Base-by-base conservation (phyloP, 2,329 filamentous ascomycete species). In the Chrysoporthe deuterocubensis region DNA sequence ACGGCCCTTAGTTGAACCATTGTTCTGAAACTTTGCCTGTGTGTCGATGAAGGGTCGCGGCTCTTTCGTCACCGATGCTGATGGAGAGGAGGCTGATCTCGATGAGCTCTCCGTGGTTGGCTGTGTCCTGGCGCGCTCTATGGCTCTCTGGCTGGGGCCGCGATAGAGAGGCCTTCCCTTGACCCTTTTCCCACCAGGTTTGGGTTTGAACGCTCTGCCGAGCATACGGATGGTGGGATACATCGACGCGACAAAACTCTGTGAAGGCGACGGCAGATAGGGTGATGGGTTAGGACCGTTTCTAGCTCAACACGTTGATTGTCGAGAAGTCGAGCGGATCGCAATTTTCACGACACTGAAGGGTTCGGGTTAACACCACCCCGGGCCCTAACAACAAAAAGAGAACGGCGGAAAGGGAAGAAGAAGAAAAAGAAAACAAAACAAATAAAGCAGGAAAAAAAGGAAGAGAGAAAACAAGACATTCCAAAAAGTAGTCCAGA, bases 101-200 rank as follows among this genome's bases (percentile, higher is more conserved):
- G 14, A 14, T 6, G 13, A 5, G 1, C 1, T 5, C 50, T 54
- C 2, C 13, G 6, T 11, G 1, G 50, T 4, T 13, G 4, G 50
- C 32, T 9, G 46, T n/a, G 7, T 34, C 4, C 13, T 16, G 50
- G 21, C 26, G 50, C 50, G 14, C 26, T 54, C 13, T 21, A 54
- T 16, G 13, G 26, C 13, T 13, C 32, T 34, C 21, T 34, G 4
- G 11, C 13, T 54, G 50, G 32, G 13, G 5, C 0, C 4, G 50
- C 5, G 2, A 14, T 2, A 1, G 13, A 2, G 50, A 13, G 3
- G 0, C 14, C 16, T 11, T 13, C 8, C 3, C 0, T 0, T 52
- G 21, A 0, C 13, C 3, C 1, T 3, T 9, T 1, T 4, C 11
- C 21, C 21, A 13, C 11, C 9, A 52, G 48, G 11, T 16, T 18